Evolutionary conservation across 371 early-diverging fungal genomes (phyloP).

Genomic region (Apophysomyces elegans): DNA sequence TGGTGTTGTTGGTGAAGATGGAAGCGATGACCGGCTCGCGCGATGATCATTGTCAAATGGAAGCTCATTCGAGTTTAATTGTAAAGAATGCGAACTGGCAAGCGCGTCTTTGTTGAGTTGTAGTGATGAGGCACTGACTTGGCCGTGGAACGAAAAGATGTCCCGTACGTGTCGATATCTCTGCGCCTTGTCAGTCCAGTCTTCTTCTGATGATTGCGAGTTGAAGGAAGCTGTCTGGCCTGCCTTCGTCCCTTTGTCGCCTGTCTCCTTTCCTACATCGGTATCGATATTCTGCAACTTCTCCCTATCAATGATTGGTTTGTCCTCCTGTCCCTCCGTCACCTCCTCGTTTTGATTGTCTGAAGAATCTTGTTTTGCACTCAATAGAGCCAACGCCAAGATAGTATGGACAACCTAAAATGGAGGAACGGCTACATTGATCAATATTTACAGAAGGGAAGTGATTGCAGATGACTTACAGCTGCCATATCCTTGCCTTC

Average conservation of each 20-base stretch:
- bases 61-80: neutral
- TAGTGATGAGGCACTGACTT: neutral
- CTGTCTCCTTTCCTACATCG: conserved; percentile 12
- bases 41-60: neutral
- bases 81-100: neutral
- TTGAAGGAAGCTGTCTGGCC: neutral
- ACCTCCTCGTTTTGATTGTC: conserved; percentile 8
- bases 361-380: conserved; percentile 4
- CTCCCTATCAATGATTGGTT: conserved; percentile 9
- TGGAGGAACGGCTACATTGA: neutral
- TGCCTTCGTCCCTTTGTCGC: conserved; percentile 14
- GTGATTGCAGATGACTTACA: conserved; percentile 42
- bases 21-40: neutral
- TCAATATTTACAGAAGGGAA: neutral
- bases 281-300: conserved; percentile 5
- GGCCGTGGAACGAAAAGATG: conserved; percentile 15
- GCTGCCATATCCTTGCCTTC: conserved; percentile 87
- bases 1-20: conserved; percentile 4
- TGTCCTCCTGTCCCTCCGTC: conserved; percentile 7
- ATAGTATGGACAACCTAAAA: conserved; percentile 54
- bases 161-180: conserved; percentile 24
- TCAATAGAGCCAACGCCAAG: conserved; percentile 46
- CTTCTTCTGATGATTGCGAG: neutral
- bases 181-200: neutral
- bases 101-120: conserved; percentile 4